Base-by-base conservation (phyloP, 2,329 filamentous ascomycete species). In the Monilinia fructigena region DNA sequence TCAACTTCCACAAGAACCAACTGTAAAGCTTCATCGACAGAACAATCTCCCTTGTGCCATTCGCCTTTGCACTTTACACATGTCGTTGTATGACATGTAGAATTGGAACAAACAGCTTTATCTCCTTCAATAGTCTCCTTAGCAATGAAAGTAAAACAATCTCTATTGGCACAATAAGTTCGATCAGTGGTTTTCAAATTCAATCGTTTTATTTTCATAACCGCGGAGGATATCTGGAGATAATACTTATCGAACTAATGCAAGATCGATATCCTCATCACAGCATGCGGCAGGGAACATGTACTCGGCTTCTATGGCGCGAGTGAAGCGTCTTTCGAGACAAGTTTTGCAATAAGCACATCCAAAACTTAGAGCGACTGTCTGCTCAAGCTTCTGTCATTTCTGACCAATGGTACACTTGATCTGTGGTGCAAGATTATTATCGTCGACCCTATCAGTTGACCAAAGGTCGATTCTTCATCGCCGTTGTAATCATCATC, bases 61-160 rank as follows among this genome's bases (percentile, higher is more conserved):
- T 26, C 16, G n/a, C 28, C 47, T 16, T 62, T 62, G n/a, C 59
- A 62, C 16, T 38, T 40, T 55, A 20, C 40, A 12, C 60, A 63
- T 14, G 60, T 55, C 1, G 42, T 23, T 3, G 31, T 53, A 42
- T n/a, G 12, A 4, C 60, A 63, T 20, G 45, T 6, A 12, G 48
- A 38, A 1, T 35, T 59, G 1, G 42, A 1, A 26, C 48, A 63
- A 16, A 63, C n/a, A 54, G 45, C 60, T 42, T 63, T 16, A 28
- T 20, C 31, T 20, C n/a, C 38, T 26, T 14, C 18, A 20, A 42
- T 55, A 38, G 20, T 2, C 7, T 55, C 31, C 47, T 40, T 20
- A 4, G 4, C 1, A 26, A 63, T 53, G 5, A 63, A 55, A 10
- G 16, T 26, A 11, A 28, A 40, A 26, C 47, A 62, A 20, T 11